Evolutionary conservation across 2,329 filamentous ascomycete genomes (phyloP).

Genomic region (Colletotrichum graminicola): DNA sequence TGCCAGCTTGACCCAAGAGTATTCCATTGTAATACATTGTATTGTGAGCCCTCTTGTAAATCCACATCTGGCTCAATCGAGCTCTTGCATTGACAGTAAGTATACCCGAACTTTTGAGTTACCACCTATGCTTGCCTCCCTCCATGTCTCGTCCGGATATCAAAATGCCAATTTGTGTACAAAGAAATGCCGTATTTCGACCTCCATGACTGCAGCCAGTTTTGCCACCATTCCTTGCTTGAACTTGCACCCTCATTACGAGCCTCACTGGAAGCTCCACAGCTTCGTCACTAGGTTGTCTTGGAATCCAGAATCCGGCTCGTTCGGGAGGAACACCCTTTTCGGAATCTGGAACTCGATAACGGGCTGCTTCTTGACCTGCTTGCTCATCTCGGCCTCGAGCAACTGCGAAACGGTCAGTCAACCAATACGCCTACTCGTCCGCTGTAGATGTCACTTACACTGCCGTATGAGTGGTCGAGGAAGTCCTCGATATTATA

Average conservation of each 20-base stretch:
- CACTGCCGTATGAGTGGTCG: slow-evolving; percentile 89
- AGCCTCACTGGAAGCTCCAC: slow-evolving; percentile 65
- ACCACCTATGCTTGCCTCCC: slow-evolving; percentile 26
- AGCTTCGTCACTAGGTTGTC: slow-evolving; percentile 70
- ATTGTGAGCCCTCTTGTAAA: neutral
- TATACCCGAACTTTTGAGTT: slow-evolving; percentile 22
- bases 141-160: slow-evolving; percentile 19
- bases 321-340: slow-evolving; percentile 75
- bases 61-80: neutral
- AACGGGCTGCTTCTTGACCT: slow-evolving; percentile 86
- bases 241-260: slow-evolving; percentile 8
- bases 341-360: slow-evolving; percentile 96
- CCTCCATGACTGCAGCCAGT: neutral
- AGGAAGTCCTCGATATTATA: slow-evolving; percentile 98
- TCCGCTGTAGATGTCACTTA: slow-evolving; percentile 58
- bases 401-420: slow-evolving; percentile 72
- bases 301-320: slow-evolving; percentile 59
- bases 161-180: slow-evolving; percentile 24
- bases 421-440: slow-evolving; percentile 62
- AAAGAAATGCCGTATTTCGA: neutral
- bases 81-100: slow-evolving; percentile 8
- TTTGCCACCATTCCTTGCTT: neutral
- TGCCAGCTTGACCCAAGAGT: neutral
- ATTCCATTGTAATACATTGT: neutral
- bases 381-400: slow-evolving; percentile 85